Percentiles rank a stretch among this genome's conserved stretches.
These are phyloP conservation scores for Naumovozyma castellii DNA, from an alignment of 805 yeast genomes.

Conservation along the genomic window DNA sequence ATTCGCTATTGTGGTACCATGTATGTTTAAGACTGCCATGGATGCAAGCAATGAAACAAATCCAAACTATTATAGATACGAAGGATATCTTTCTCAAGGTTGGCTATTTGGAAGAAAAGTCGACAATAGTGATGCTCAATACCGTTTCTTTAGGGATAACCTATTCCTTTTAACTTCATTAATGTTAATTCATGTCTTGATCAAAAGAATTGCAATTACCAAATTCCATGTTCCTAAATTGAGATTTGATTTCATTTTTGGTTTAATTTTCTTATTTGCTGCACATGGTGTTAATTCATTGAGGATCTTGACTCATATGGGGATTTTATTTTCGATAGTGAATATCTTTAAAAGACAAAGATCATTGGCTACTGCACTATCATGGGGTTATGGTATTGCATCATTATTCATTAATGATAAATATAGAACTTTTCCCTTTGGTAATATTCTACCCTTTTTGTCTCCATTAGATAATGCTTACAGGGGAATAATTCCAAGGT, in stretches of 20 bases:
- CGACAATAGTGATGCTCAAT: constrained; percentile 88
- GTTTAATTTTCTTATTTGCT: constrained; percentile 53
- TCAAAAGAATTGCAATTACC: constrained; percentile 34
- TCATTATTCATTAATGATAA: constrained; percentile 71
- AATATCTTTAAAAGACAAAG: constrained; percentile 23
- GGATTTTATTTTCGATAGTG: constrained; percentile 36
- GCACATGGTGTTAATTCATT: constrained; percentile 74
- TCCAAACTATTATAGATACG: constrained; percentile 59
- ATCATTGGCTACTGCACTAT: constrained; percentile 33
- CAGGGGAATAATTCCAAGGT: constrained; percentile 71
- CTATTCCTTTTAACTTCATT: constrained; percentile 52
- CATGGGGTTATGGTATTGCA: constrained; percentile 77
- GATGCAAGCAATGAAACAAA: constrained; percentile 68
- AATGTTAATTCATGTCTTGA: constrained; percentile 41
- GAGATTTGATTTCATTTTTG: constrained; percentile 66
- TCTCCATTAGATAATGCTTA: constrained; percentile 49
- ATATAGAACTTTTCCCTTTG: constrained; percentile 46
- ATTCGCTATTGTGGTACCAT: constrained; percentile 65
- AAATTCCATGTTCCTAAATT: constrained; percentile 34
- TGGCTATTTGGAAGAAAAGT: constrained; percentile 88
- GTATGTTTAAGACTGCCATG: constrained; percentile 74
- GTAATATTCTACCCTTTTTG: constrained; percentile 34
- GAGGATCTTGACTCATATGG: constrained; percentile 51
- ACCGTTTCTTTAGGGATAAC: constrained; percentile 77
- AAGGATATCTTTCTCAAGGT: constrained; percentile 58